Base-by-base conservation (phyloP, 75 land plant species). In the Chamaecyparis obtusa region DNA sequence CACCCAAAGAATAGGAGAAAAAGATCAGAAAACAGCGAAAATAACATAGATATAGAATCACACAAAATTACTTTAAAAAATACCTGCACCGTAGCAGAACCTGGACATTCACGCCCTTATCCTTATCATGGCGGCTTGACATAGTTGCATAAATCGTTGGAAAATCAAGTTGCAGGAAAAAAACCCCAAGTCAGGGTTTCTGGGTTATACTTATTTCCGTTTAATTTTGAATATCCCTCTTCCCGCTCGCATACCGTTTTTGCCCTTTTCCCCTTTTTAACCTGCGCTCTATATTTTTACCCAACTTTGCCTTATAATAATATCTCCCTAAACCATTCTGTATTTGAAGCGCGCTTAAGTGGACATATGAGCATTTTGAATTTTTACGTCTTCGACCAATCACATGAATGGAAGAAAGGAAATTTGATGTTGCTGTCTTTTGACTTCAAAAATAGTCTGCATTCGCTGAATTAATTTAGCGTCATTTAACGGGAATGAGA, bases 21-120 rank as follows among this genome's bases (percentile, higher is more conserved):
- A 86, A 84, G 1, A 49, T 41, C 36, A 24, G 32, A 46, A 76
- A 77, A 79, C 16, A 48, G 4, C 3, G 17, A 3, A 72, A 67
- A 41, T 44, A n/a, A 19, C 60, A 83, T 77, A 7, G 2, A 77
- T 17, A 13, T 1, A 14, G 32, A 77, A 77, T 21, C 21, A 4
- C 10, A 75, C 24, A 79, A 64, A 49, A 15, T 27, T 35, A 8
- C 0, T 15, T 5, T 36, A 84, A 8, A 19, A 19, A 13, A 2
- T 85, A 94, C 95, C 95, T 94, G 94, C 95, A 94, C 0, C 95
- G 91, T 30, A 94, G 94, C 32, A 94, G 90, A 57, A 94, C 95
- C 77, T 94, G 95, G 10, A 94, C 95, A 74, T 94, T 94, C 9
- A 94, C 95, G 49, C 91, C 94, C 86, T 92, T 92, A 32, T 94